phyloP scores from a whole-genome alignment of 1,139 yeast species.

The Tardiomyces depauwii region DNA sequence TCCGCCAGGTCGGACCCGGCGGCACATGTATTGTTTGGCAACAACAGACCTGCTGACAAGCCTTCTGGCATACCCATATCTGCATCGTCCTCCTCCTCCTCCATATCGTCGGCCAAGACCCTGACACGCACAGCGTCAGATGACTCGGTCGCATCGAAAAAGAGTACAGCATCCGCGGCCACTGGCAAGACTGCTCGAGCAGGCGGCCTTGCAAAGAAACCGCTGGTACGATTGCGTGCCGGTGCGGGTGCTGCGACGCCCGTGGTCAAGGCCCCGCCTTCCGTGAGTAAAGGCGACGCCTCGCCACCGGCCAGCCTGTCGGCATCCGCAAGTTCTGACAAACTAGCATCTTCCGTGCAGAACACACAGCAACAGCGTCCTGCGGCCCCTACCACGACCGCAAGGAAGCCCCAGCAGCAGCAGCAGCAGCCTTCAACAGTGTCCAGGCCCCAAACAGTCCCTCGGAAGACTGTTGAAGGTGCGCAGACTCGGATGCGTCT shows the following conservation, averaged over 20 bases:
- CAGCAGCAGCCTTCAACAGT: no score
- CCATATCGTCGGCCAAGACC: not conserved
- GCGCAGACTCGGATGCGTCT: not conserved
- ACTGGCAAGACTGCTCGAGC: not conserved
- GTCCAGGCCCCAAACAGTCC: no score
- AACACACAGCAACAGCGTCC: no score
- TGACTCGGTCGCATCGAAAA: not conserved
- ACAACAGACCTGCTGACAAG: not conserved
- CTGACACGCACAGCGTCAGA: not conserved
- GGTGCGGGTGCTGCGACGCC: not conserved
- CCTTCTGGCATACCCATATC: slow-evolving; percentile 12
- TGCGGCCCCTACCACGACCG: no score
- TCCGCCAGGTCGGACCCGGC: slow-evolving; percentile 1
- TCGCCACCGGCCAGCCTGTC: no score
- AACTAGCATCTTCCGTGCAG: no score
- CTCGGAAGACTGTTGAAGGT: not conserved
- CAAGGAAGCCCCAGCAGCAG: no score
- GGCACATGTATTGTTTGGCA: not conserved
- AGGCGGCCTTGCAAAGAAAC: slow-evolving; percentile 1
- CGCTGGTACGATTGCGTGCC: slow-evolving; percentile 1
- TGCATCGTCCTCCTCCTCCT: slow-evolving; percentile 3
- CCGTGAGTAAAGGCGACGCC: no score
- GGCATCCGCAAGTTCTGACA: no score
- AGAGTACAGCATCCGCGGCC: not conserved
- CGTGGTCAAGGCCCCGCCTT: not conserved